Evolutionary conservation across 2,329 filamentous ascomycete species (phyloP).

Genomic region (Parastagonospora nodorum): DNA sequence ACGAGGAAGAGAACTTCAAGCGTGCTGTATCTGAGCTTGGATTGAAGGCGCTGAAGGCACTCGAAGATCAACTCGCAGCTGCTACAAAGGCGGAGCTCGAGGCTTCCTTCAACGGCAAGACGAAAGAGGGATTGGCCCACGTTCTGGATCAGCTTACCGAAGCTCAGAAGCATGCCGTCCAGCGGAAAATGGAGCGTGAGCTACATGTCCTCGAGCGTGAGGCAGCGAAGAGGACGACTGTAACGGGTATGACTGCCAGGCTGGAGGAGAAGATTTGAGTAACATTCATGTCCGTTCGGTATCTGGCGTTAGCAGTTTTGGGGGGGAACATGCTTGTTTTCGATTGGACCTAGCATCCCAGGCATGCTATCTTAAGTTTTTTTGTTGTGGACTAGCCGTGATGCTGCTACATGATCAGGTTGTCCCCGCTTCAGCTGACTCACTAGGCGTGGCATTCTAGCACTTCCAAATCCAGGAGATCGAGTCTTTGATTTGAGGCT

Average conservation of each 20-base stretch:
- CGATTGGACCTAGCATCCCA: neutral
- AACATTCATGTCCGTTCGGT: neutral
- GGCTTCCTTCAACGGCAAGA: conserved; percentile 25
- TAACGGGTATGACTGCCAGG: conserved; percentile 41
- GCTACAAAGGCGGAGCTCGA: conserved; percentile 44
- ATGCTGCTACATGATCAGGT: neutral
- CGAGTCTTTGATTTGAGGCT: no score
- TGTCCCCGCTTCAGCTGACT: no score
- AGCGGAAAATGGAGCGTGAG: conserved; percentile 28
- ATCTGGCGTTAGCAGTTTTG: neutral
- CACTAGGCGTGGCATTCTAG: no score
- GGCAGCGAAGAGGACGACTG: conserved; percentile 10
- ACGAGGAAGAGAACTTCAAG: conserved; percentile 35
- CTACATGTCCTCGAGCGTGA: conserved; percentile 21
- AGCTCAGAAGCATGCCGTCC: conserved; percentile 38
- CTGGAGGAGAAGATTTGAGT: conserved; percentile 41
- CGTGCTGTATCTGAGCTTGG: conserved; percentile 36
- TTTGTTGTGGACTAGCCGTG: no score
- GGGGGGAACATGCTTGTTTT: neutral
- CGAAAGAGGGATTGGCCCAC: conserved; percentile 27
- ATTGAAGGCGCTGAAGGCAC: conserved; percentile 42
- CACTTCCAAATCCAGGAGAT: no score
- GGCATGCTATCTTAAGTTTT: neutral
- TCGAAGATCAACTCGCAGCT: conserved; percentile 49
- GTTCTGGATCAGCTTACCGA: conserved; percentile 42